phyloP scores from a whole-genome alignment of 768 basidiomycete genomes.

The Psilocybe cyanescens region DNA sequence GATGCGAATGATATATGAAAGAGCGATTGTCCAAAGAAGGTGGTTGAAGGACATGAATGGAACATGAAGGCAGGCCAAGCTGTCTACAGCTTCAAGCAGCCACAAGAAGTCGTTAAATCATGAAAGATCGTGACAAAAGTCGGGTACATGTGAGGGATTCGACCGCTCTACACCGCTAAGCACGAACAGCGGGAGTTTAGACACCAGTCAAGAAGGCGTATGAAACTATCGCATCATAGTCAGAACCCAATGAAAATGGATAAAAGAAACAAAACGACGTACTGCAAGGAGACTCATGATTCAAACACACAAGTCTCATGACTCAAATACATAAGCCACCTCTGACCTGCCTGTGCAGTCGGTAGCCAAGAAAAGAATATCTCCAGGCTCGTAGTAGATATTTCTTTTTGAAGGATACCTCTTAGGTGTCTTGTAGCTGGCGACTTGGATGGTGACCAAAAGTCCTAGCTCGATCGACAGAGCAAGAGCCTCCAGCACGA shows the following conservation, averaged over 20 bases:
- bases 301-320: constrained; percentile 17
- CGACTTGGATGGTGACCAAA: constrained; percentile 35
- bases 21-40: not conserved
- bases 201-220: too few relatives aligned
- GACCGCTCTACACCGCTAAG: too few relatives aligned
- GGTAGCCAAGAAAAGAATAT: constrained; percentile 18
- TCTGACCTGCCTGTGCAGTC: constrained; percentile 12
- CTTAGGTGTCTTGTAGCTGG: constrained; percentile 8
- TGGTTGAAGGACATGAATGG: not conserved
- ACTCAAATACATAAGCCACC: constrained; percentile 14
- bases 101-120: not conserved
- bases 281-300: constrained; percentile 1
- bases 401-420: constrained; percentile 6
- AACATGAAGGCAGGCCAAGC: not conserved
- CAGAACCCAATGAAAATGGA: not conserved
- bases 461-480: constrained; percentile 43
- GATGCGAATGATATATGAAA: too few relatives aligned
- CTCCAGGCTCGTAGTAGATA: constrained; percentile 13
- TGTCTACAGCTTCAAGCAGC: not conserved
- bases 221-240: not conserved
- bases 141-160: not conserved
- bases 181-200: too few relatives aligned
- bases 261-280: not conserved
- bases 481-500: constrained; percentile 41
- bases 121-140: not conserved